Evolutionary conservation across 805 yeast genomes (phyloP).

Genomic region (Wickerhamiella spandovensis): DNA sequence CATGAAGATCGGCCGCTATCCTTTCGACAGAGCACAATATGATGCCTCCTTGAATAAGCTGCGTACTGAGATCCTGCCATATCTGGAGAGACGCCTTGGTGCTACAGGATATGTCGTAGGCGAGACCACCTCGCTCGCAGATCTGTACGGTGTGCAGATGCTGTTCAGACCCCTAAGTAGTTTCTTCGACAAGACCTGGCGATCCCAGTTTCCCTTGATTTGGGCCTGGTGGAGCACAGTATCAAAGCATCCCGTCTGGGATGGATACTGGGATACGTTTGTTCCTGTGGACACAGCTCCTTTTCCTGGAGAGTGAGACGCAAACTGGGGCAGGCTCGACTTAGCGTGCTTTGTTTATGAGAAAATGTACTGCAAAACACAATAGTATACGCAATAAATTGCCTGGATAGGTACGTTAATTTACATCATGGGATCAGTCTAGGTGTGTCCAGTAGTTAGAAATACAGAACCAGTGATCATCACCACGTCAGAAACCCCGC

Average conservation of each 20-base stretch:
- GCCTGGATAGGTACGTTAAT: no score
- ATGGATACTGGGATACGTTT: constrained; percentile 36
- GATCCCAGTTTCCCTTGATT: constrained; percentile 45
- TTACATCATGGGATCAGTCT: no score
- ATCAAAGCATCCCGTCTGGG: constrained; percentile 32
- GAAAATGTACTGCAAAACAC: no score
- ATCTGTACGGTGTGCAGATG: constrained; percentile 39
- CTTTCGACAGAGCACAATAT: constrained; percentile 56
- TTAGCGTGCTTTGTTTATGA: no score
- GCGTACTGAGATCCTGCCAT: constrained; percentile 9
- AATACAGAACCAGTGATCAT: no score
- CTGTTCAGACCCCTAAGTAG: constrained; percentile 41
- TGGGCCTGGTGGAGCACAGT: constrained; percentile 63
- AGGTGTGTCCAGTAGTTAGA: background rate
- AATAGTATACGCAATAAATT: no score
- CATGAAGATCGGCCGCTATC: constrained; percentile 31
- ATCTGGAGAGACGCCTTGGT: constrained; percentile 34
- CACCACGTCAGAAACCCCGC: no score
- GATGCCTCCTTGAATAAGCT: constrained; percentile 42
- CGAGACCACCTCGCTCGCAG: constrained; percentile 55
- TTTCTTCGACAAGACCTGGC: constrained; percentile 55
- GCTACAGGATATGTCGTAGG: constrained; percentile 58
- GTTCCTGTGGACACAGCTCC: constrained; percentile 39
- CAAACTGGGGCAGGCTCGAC: no score
- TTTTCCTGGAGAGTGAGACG: background rate